These are phyloP conservation scores for Fomitopsis pinicola DNA, from an alignment of 1,284 basidiomycete species.

Conservation along the genomic window DNA sequence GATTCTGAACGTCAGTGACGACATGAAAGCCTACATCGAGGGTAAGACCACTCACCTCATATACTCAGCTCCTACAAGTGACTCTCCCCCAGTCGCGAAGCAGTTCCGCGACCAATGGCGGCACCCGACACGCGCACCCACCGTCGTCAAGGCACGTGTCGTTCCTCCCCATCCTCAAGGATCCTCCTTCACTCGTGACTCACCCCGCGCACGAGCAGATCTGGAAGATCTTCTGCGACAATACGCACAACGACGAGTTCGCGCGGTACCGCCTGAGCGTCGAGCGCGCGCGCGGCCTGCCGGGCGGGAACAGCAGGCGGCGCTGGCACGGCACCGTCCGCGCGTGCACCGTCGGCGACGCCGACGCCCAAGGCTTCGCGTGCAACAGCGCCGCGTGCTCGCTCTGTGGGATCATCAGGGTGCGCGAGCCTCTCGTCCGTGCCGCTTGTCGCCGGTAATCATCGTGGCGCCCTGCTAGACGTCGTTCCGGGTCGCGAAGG, in stretches of 20 bases:
- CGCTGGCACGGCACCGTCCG: slow-evolving; percentile 14
- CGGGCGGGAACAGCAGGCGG: slow-evolving; percentile 8
- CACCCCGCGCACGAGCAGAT: neutral
- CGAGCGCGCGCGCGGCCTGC: slow-evolving; percentile 5
- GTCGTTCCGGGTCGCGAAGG: slow-evolving; percentile 10
- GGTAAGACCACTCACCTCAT: neutral
- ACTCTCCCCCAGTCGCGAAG: no score
- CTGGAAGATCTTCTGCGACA: neutral
- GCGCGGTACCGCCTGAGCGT: neutral
- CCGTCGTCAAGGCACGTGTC: neutral
- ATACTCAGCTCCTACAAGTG: neutral
- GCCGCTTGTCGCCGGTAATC: neutral
- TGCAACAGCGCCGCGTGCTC: slow-evolving; percentile 6
- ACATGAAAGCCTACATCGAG: neutral
- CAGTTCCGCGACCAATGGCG: neutral
- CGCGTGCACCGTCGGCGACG: slow-evolving; percentile 8
- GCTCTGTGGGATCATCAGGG: slow-evolving; percentile 12
- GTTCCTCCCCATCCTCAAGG: neutral
- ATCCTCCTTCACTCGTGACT: no score
- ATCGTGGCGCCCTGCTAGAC: slow-evolving; percentile 1
- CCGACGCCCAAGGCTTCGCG: neutral
- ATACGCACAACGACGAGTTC: neutral
- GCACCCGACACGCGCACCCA: neutral
- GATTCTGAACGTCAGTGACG: neutral
- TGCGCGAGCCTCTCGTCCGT: neutral